Evolutionary conservation across 805 yeast genomes (phyloP).

Genomic region (Ogataea pilisensis): DNA sequence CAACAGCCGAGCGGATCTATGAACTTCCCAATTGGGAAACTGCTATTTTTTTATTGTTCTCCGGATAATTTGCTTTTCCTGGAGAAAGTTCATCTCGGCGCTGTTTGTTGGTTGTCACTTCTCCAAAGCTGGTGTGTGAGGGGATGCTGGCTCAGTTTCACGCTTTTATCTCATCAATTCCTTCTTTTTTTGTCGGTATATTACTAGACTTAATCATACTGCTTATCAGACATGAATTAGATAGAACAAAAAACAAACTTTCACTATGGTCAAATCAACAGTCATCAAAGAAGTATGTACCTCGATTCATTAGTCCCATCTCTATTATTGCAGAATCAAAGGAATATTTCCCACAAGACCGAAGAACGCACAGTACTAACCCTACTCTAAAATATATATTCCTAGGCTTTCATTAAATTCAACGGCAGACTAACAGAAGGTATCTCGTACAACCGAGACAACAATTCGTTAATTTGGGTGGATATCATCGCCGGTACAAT

Average conservation of each 20-base stretch:
- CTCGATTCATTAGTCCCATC: neutral
- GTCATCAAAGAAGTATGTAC: slow-evolving; percentile 14
- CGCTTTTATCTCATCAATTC: too few species aligned
- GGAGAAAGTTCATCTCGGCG: too few species aligned
- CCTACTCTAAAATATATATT: neutral
- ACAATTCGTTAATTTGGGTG: slow-evolving; percentile 48
- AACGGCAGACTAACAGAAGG: slow-evolving; percentile 60
- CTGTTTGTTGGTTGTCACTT: neutral
- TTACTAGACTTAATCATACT: too few species aligned
- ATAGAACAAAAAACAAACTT: too few species aligned
- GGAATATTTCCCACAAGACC: too few species aligned
- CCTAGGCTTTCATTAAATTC: slow-evolving; percentile 24
- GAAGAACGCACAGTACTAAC: too few species aligned
- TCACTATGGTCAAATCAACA: slow-evolving; percentile 15
- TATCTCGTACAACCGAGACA: slow-evolving; percentile 54
- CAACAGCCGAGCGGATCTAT: neutral
- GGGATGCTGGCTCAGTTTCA: neutral
- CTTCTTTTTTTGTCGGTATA: too few species aligned
- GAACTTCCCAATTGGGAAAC: too few species aligned
- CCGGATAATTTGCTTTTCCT: neutral
- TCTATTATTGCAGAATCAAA: too few species aligned
- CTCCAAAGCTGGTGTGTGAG: neutral
- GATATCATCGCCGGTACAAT: slow-evolving; percentile 41
- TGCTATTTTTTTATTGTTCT: too few species aligned
- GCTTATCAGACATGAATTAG: too few species aligned